A percentile compares a stretch with the other conserved stretches of the same genome.
These are phyloP conservation scores for Solanum aculeatissimum DNA, from an alignment of 305 asterid genomes.

Conservation along the genomic window DNA sequence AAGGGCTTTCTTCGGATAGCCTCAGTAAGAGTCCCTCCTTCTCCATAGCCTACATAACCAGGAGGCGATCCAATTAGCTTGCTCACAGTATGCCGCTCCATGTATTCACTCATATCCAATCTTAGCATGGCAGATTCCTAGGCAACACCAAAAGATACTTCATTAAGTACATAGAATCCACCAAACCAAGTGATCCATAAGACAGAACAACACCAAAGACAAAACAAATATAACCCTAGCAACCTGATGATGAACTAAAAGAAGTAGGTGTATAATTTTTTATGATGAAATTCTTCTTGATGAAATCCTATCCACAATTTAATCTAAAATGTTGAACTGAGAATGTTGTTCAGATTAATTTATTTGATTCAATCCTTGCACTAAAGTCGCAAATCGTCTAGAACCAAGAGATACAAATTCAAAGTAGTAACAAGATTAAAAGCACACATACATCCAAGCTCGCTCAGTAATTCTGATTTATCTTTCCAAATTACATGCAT, in stretches of 20 bases:
- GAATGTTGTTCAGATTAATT: background rate
- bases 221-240: background rate
- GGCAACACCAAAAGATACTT: constrained; percentile 1
- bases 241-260: background rate
- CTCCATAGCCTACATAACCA: constrained; percentile 95
- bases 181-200: background rate
- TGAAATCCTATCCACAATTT: background rate
- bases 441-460: background rate
- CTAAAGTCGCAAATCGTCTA: background rate
- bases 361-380: background rate
- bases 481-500: background rate
- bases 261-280: background rate
- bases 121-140: constrained; percentile 90
- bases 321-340: background rate
- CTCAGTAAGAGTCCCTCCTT: constrained; percentile 88
- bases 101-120: constrained; percentile 96
- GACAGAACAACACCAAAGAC: background rate
- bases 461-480: background rate
- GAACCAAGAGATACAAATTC: background rate
- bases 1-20: constrained; percentile 86
- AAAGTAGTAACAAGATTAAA: background rate
- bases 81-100: constrained; percentile 98
- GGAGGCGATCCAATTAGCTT: constrained; percentile 99
- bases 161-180: background rate
- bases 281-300: background rate